These are phyloP conservation scores for Chrysoporthe austroafricana DNA, from an alignment of 2,329 filamentous ascomycete species.

Conservation along the genomic window DNA sequence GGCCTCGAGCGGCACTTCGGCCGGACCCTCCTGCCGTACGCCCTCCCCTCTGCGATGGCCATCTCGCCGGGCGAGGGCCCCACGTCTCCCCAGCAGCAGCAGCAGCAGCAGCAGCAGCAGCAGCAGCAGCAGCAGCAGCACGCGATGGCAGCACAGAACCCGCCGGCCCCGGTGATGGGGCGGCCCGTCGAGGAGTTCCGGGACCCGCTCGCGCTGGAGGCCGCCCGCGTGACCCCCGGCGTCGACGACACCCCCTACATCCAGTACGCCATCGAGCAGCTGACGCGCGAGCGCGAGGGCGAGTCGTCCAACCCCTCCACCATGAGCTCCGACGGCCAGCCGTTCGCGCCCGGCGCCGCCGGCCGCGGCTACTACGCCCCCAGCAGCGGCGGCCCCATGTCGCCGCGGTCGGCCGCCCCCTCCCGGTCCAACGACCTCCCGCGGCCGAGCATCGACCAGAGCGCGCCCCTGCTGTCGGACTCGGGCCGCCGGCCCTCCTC, in stretches of 20 bases:
- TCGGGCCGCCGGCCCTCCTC: conserved; percentile 19
- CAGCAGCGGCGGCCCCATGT: conserved; percentile 23
- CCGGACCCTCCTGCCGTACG: conserved; percentile 35
- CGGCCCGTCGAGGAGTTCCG: conserved; percentile 45
- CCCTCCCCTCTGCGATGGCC: conserved; percentile 28
- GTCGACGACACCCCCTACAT: conserved; percentile 87
- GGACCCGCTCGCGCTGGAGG: conserved; percentile 55
- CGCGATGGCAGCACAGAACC: conserved; percentile 22
- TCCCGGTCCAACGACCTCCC: not conserved
- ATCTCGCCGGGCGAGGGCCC: conserved; percentile 33
- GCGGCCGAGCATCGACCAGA: conserved; percentile 25
- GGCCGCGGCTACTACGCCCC: conserved; percentile 44
- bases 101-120: conserved; percentile 31
- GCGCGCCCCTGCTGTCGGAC: conserved; percentile 24
- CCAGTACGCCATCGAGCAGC: conserved; percentile 84
- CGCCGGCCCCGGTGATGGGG: conserved; percentile 19
- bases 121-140: conserved; percentile 11
- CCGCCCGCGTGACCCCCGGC: conserved; percentile 68
- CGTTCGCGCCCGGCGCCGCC: conserved; percentile 40
- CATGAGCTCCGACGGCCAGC: conserved; percentile 38
- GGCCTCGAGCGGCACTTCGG: conserved; percentile 47
- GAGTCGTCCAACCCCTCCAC: conserved; percentile 56
- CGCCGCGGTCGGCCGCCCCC: conserved; percentile 10
- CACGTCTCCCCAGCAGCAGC: conserved; percentile 29
- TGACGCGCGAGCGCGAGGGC: conserved; percentile 75